These are phyloP conservation scores for Colletotrichum sp. DNA, from an alignment of 2,329 filamentous ascomycete species.

Conservation along the genomic window DNA sequence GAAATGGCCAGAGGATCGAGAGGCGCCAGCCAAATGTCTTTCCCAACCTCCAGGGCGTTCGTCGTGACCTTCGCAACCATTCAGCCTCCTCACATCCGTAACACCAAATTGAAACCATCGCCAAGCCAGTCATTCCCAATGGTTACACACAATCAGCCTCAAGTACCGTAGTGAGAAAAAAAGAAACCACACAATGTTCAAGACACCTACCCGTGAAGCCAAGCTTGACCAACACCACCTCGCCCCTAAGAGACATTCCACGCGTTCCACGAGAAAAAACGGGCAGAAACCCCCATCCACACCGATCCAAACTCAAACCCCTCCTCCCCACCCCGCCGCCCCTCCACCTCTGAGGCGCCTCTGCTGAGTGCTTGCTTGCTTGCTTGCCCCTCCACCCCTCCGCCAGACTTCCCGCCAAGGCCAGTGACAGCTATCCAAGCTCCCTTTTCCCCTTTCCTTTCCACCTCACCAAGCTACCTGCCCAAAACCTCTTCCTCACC, in stretches of 20 bases:
- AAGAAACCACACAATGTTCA: neutral
- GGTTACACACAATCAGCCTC: neutral
- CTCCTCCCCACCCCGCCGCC: neutral
- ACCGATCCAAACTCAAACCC: neutral
- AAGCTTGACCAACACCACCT: neutral
- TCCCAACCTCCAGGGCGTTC: neutral
- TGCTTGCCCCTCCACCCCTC: constrained; percentile 5
- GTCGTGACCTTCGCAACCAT: neutral
- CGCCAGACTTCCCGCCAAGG: neutral
- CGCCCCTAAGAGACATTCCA: neutral
- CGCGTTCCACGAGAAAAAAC: neutral
- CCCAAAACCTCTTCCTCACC: neutral
- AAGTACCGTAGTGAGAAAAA: neutral
- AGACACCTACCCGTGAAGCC: neutral
- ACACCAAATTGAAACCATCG: neutral
- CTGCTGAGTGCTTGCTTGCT: neutral
- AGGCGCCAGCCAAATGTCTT: neutral
- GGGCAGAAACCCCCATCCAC: neutral
- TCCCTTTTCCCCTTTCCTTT: neutral
- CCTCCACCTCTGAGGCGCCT: neutral
- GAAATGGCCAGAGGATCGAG: neutral
- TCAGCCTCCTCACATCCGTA: neutral
- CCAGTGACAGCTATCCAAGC: neutral
- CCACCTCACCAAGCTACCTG: neutral
- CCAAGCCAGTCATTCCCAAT: neutral